Percentiles rank a stretch among this genome's conserved stretches.
These are phyloP conservation scores for Colletotrichum noveboracense DNA, from an alignment of 2,329 filamentous ascomycete species.

Conservation along the genomic window DNA sequence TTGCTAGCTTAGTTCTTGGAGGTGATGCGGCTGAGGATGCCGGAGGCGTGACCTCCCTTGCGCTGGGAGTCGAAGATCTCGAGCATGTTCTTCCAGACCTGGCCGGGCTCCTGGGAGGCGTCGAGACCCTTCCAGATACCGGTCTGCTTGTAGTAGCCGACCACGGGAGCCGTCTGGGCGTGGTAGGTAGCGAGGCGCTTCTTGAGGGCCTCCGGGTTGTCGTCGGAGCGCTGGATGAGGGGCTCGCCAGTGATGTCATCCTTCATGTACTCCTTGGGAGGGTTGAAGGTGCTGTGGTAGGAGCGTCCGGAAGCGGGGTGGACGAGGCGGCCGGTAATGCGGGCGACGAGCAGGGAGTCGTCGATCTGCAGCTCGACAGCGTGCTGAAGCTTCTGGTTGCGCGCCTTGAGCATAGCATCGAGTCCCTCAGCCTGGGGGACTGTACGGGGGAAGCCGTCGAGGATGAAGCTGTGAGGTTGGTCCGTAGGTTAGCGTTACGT, in stretches of 20 bases:
- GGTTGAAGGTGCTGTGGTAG: slow-evolving; percentile 99
- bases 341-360: slow-evolving; percentile 88
- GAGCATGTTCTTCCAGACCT: slow-evolving; percentile 94
- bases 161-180: slow-evolving; percentile 89
- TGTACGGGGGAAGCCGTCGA: slow-evolving; percentile 97
- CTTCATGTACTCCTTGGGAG: slow-evolving; percentile 90
- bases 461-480: slow-evolving; percentile 77
- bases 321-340: slow-evolving; percentile 94
- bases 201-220: slow-evolving; percentile 94
- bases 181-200: slow-evolving; percentile 96
- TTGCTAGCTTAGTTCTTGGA: slow-evolving; percentile 31
- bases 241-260: slow-evolving; percentile 98
- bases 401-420: slow-evolving; percentile 84
- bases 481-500: not conserved
- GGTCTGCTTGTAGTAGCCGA: slow-evolving; percentile 95
- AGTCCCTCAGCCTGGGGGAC: slow-evolving; percentile 94
- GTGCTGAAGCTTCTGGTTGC: slow-evolving; percentile 87
- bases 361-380: slow-evolving; percentile 97
- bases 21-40: slow-evolving; percentile 44
- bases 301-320: slow-evolving; percentile 95
- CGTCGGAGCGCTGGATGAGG: slow-evolving; percentile 93
- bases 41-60: slow-evolving; percentile 32
- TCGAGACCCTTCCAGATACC: slow-evolving; percentile 97
- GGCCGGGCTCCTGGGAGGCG: slow-evolving; percentile 92
- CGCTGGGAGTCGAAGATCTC: slow-evolving; percentile 70